These are phyloP conservation scores for Tubosaeta brunneosetosa DNA, from an alignment of 768 basidiomycete species.

Conservation along the genomic window DNA sequence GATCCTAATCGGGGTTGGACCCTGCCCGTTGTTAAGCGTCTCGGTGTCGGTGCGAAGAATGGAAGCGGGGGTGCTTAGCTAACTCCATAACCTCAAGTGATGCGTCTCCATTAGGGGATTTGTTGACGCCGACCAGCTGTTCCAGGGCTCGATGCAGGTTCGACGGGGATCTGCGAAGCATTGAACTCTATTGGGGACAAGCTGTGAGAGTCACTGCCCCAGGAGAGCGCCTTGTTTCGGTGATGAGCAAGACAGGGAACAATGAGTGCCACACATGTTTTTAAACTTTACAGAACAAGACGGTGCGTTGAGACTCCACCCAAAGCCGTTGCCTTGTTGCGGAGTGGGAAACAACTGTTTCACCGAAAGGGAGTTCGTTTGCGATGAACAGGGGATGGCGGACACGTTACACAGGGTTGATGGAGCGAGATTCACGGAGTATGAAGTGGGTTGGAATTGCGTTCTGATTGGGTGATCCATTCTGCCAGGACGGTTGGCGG, in stretches of 20 bases:
- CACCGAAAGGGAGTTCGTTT: not conserved
- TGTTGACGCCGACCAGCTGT: slow-evolving; percentile 12
- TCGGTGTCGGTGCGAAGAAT: slow-evolving; percentile 24
- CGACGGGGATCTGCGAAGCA: slow-evolving; percentile 18
- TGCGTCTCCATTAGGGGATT: not conserved
- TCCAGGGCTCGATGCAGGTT: slow-evolving; percentile 21
- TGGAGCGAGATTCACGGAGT: slow-evolving; percentile 23
- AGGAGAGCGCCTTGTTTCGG: slow-evolving; percentile 10
- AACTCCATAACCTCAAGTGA: slow-evolving; percentile 16
- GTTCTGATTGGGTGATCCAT: slow-evolving; percentile 25
- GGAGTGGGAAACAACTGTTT: slow-evolving; percentile 17
- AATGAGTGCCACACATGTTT: slow-evolving; percentile 1
- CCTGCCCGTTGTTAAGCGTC: slow-evolving; percentile 19
- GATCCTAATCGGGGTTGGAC: slow-evolving; percentile 9
- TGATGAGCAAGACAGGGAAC: slow-evolving; percentile 4
- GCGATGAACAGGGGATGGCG: not conserved
- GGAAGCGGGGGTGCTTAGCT: slow-evolving; percentile 25
- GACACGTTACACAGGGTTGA: slow-evolving; percentile 10
- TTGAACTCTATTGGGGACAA: slow-evolving; percentile 12
- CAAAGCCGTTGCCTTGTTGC: slow-evolving; percentile 1
- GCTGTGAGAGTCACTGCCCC: slow-evolving; percentile 3
- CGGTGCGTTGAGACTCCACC: not conserved
- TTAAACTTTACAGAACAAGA: slow-evolving; percentile 6
- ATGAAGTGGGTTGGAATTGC: slow-evolving; percentile 24
- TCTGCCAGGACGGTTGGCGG: slow-evolving; percentile 9